Base-by-base conservation (phyloP, 768 basidiomycete species). In the Tulasnella calospora region DNA sequence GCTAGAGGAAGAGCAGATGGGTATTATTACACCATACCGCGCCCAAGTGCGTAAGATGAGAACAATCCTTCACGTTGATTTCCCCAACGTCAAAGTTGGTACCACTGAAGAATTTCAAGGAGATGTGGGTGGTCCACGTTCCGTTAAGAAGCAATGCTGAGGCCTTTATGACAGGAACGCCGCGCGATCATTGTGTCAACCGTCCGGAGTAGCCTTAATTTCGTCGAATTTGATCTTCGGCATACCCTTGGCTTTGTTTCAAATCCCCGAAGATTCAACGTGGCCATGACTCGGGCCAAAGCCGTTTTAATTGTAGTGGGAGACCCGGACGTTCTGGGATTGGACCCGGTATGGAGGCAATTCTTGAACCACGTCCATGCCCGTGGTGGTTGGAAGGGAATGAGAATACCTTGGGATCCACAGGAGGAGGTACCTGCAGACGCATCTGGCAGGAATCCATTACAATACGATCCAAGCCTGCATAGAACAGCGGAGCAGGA, bases 291-390 rank as follows among this genome's bases (percentile, higher is more conserved):
- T 0, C 89, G 91, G 21, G 90, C 90, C 0, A 87, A 91, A 82
- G 88, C 90, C 0, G 84, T 92, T 4, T 86, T 92, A n/a, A 88
- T 91, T 79, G 84, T 92, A 71, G 83, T 92, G 73, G 91, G 91
- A 6, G 88, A 92, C 81, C 89, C 91, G 0, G 82, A 83, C 4
- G 87, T 90, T 3, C 86, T 92, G 6, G 87, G 86, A 2, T 85
- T 90, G 40, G 90, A 91, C 81, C 87, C 87, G 0, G 82, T 90
- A 0, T 92, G 91, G 91, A 85, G 89, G 10, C 81, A 82, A 0
- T 91, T 92, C 86, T 81, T 92, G 78, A 90, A 90, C 81, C 89
- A 88, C 80, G 84, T 91, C 33, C 82, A 89, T 79, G 57, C 75
- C 19, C 83, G 84, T 72, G 86, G 88, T 1, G 91, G 90, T 0